These are phyloP conservation scores for Fusarium globosum DNA, from an alignment of 2,329 filamentous ascomycete species.

Conservation along the genomic window DNA sequence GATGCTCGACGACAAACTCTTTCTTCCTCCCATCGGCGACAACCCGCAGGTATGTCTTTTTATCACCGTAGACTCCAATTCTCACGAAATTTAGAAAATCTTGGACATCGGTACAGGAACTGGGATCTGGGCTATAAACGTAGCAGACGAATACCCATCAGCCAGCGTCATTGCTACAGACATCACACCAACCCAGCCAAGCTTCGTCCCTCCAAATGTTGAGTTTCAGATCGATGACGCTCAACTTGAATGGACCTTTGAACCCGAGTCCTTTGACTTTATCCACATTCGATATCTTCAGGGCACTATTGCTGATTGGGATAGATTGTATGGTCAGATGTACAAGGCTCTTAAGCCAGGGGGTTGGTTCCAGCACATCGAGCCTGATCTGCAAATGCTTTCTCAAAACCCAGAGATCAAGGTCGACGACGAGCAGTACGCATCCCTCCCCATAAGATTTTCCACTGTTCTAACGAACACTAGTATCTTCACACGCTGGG, in stretches of 20 bases:
- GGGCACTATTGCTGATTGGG: conserved; percentile 48
- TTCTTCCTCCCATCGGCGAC: conserved; percentile 32
- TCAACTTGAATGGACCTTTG: conserved; percentile 57
- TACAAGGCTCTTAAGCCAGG: conserved; percentile 39
- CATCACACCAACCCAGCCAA: conserved; percentile 34
- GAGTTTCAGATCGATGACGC: conserved; percentile 53
- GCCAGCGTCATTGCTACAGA: conserved; percentile 38
- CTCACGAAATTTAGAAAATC: conserved; percentile 15
- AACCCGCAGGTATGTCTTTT: conserved; percentile 19
- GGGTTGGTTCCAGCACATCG: conserved; percentile 43
- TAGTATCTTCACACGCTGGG: conserved; percentile 38
- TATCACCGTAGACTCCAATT: rapidly evolving
- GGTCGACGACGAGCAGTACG: conserved; percentile 33
- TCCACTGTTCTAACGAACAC: background rate
- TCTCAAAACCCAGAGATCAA: conserved; percentile 19
- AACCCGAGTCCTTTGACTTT: conserved; percentile 46
- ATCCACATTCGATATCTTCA: conserved; percentile 49
- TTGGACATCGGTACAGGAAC: conserved; percentile 39
- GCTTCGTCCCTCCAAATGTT: conserved; percentile 50
- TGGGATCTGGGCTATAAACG: conserved; percentile 41
- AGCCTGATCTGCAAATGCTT: conserved; percentile 38
- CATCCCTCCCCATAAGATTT: background rate
- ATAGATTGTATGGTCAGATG: conserved; percentile 27
- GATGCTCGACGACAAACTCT: conserved; percentile 38
- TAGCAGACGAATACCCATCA: conserved; percentile 39